Percentiles rank a stretch among this genome's conserved stretches.
Evolutionary conservation across 2,329 filamentous ascomycete genomes (phyloP).

Genomic region (Cladosporium sp.): DNA sequence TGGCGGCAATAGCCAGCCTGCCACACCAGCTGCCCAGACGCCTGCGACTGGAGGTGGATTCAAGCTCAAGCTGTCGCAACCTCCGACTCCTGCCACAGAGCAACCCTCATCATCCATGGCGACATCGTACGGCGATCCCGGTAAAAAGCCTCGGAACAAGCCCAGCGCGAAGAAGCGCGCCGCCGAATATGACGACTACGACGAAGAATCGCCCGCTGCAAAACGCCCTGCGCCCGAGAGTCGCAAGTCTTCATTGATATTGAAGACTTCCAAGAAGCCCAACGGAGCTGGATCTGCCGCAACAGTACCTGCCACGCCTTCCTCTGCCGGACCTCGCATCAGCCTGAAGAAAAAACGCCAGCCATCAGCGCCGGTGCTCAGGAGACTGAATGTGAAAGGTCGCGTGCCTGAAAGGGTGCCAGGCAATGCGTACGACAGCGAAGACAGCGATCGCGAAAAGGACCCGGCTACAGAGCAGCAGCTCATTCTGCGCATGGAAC

Average conservation of each 20-base stretch:
- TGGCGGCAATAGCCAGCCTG: constrained; percentile 12
- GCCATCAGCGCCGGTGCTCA: constrained; percentile 15
- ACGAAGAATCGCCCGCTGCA: constrained; percentile 29
- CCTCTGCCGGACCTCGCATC: constrained; percentile 8
- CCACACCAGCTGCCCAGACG: constrained; percentile 26
- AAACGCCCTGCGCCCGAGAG: constrained; percentile 27
- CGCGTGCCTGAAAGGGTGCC: constrained; percentile 63
- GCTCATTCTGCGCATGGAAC: constrained; percentile 82
- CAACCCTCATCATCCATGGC: constrained; percentile 27
- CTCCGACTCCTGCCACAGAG: constrained; percentile 25
- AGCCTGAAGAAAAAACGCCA: constrained; percentile 14
- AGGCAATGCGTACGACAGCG: constrained; percentile 93
- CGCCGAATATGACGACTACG: constrained; percentile 29
- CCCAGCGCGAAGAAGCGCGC: constrained; percentile 31
- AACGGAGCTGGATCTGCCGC: neutral
- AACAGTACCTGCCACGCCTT: constrained; percentile 1
- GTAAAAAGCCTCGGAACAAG: constrained; percentile 39
- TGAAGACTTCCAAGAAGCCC: constrained; percentile 30
- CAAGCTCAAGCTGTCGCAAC: constrained; percentile 30
- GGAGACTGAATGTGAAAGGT: constrained; percentile 38
- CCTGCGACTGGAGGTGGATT: constrained; percentile 13
- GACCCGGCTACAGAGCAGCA: constrained; percentile 89
- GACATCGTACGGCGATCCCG: constrained; percentile 18
- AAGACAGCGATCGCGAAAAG: constrained; percentile 81
- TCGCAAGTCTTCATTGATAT: constrained; percentile 30